A percentile compares a stretch with the other conserved stretches of the same genome.
Conservation (phyloP, 2,329 filamentous ascomycete genomes). For the Biscogniauxia mediterranea region DNA sequence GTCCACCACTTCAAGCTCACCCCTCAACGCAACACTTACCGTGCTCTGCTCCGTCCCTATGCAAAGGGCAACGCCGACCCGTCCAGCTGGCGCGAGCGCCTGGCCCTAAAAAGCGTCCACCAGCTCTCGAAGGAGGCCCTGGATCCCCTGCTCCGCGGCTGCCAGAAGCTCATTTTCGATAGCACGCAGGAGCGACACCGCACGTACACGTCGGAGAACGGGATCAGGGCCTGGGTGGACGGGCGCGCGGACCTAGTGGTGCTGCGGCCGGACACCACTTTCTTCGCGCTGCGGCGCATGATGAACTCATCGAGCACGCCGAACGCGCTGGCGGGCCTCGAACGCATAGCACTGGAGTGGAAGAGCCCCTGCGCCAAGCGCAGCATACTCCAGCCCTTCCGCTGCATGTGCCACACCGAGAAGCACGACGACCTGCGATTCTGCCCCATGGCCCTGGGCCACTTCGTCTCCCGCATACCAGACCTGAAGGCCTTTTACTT, state of each 20-base stretch:
- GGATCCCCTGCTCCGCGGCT: background rate
- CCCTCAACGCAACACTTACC: background rate
- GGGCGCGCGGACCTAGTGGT: conserved; percentile 13
- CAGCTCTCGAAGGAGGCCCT: background rate
- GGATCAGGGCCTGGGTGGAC: conserved; percentile 1
- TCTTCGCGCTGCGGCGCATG: background rate
- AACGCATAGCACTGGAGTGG: conserved; percentile 14
- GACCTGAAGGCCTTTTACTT: conserved; percentile 32
- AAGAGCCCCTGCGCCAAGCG: background rate
- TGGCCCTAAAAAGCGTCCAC: conserved; percentile 1
- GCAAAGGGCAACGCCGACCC: conserved; percentile 1
- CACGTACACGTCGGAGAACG: conserved; percentile 1
- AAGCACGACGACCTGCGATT: background rate
- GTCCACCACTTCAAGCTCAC: conserved; percentile 23
- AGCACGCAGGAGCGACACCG: background rate
- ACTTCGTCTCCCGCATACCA: conserved; percentile 27
- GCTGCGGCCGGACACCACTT: background rate
- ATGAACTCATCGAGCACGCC: too few species aligned
- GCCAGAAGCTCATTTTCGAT: background rate
- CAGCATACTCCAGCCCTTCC: background rate
- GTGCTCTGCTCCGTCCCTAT: background rate
- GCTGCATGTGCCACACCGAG: background rate
- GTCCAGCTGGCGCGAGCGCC: conserved; percentile 21
- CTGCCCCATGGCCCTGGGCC: conserved; percentile 20
- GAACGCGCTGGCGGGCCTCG: conserved; percentile 7